Conservation (phyloP, 306 rosid species). For the Quercus cerris region DNA sequence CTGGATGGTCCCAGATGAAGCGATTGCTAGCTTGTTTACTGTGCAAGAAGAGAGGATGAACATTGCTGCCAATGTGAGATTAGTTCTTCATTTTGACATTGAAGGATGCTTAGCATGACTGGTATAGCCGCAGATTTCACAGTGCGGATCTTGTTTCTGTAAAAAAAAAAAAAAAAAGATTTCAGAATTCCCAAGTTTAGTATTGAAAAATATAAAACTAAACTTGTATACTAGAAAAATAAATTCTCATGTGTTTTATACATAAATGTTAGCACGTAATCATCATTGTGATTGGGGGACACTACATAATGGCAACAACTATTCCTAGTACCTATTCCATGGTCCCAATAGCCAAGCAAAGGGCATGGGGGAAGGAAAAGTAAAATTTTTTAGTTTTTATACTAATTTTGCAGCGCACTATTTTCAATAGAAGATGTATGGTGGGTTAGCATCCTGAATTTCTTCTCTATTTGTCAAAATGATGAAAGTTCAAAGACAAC, state of each 20-base stretch:
- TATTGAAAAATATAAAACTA: conserved; percentile 4
- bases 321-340: conserved; percentile 32
- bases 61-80: conserved; percentile 49
- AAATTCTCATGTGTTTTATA: conserved; percentile 4
- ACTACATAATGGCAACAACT: conserved; percentile 26
- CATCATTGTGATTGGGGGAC: conserved; percentile 19
- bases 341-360: conserved; percentile 31
- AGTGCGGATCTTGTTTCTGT: conserved; percentile 67
- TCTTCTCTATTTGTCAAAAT: background rate
- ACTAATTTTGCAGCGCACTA: background rate
- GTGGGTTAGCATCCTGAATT: background rate
- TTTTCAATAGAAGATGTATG: background rate
- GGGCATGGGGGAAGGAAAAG: conserved; percentile 21
- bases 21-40: conserved; percentile 56
- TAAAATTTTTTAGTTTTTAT: conserved; percentile 21
- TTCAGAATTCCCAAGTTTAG: background rate
- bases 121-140: conserved; percentile 58
- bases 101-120: conserved; percentile 49
- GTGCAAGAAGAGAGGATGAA: conserved; percentile 72
- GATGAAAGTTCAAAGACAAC: background rate
- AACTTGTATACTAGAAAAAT: conserved; percentile 30
- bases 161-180: background rate
- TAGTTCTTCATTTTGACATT: conserved; percentile 39
- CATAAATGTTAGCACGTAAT: conserved; percentile 29
- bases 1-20: conserved; percentile 55